Base-by-base conservation (phyloP, 805 yeast genomes). In the Candida methanosorbosa region DNA sequence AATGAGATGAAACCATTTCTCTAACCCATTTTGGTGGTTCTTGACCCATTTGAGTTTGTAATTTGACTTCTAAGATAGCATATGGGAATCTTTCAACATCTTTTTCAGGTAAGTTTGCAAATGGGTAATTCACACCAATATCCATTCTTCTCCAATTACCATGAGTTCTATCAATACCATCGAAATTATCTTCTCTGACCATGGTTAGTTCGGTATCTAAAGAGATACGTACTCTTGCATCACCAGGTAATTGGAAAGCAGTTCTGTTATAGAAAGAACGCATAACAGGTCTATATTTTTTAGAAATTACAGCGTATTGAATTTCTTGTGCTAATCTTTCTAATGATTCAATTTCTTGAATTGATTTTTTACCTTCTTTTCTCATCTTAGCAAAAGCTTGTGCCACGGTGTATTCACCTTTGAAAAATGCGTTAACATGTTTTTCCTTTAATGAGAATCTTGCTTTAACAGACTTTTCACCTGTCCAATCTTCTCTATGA, bases 401-500 rank as follows among this genome's bases (percentile, higher is more conserved):
- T 30, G 75, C 72, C 9, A 88, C 95, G 17, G 97, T 84, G 55
- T 72, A 87, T 33, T 75, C 75, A 46, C 98, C 99, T 24, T 64
- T 62, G 63, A 90, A 57, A 57, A 86, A 92, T 33, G 77, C 75
- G 54, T 92, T 92, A 33, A 90, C 87, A 52, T 86, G 73, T 57
- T 81, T 85, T 57, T 92, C 98, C 58, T 88, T 92, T 45, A 92
- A 63, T 16, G 90, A 79, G 61, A 92, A 92, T 57, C 98, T 75
- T 5, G 97, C 97, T 63, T 92, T 92, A 44, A 92, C 98, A n/a
- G 96, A 85, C 62, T 90, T 90, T 59, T 92, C 98, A 48, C 99
- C 99, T 3, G 99, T 92, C 98, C 98, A 90, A 66, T 92, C 99
- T 61, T 92, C 98, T 60, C 98, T 75, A 56, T 92, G 98, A 5